Conservation (phyloP, 2,329 filamentous ascomycete species). For the Colletotrichum acutatum region DNA sequence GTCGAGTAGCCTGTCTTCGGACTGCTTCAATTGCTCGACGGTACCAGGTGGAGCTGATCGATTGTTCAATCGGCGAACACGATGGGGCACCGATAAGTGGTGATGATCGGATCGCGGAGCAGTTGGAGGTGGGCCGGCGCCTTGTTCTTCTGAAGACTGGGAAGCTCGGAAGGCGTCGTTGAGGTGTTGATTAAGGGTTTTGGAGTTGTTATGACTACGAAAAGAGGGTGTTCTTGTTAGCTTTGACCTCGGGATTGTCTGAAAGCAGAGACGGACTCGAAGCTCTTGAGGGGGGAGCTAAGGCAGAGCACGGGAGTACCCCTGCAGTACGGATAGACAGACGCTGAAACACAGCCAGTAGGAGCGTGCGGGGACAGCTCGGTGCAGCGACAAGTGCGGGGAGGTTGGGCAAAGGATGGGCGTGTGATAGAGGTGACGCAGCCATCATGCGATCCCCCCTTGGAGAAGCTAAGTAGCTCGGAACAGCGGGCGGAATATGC, state of each 20-base stretch:
- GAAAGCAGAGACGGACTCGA: slow-evolving; percentile 30
- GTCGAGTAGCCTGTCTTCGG: slow-evolving; percentile 8
- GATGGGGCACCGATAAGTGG: slow-evolving; percentile 27
- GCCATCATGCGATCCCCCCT: slow-evolving; percentile 34
- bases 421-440: slow-evolving; percentile 32
- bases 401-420: slow-evolving; percentile 31
- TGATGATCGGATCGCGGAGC: slow-evolving; percentile 4
- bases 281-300: slow-evolving; percentile 32
- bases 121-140: not conserved
- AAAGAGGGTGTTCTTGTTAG: slow-evolving; percentile 19
- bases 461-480: slow-evolving; percentile 10
- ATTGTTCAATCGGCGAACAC: slow-evolving; percentile 42
- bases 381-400: slow-evolving; percentile 32
- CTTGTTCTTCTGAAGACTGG: slow-evolving; percentile 9
- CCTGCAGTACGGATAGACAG: slow-evolving; percentile 23
- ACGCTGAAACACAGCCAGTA: slow-evolving; percentile 31
- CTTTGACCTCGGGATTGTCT: slow-evolving; percentile 21
- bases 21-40: slow-evolving; percentile 27
- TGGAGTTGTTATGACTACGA: slow-evolving; percentile 6
- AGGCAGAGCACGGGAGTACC: slow-evolving; percentile 35
- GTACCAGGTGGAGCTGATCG: slow-evolving; percentile 47
- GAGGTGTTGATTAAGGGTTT: slow-evolving; percentile 27
- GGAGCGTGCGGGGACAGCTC: slow-evolving; percentile 30
- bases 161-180: slow-evolving; percentile 23
- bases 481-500: not conserved